Evolutionary conservation across 345 rosid genomes (phyloP).

Genomic region (Pugionium dolabratum): DNA sequence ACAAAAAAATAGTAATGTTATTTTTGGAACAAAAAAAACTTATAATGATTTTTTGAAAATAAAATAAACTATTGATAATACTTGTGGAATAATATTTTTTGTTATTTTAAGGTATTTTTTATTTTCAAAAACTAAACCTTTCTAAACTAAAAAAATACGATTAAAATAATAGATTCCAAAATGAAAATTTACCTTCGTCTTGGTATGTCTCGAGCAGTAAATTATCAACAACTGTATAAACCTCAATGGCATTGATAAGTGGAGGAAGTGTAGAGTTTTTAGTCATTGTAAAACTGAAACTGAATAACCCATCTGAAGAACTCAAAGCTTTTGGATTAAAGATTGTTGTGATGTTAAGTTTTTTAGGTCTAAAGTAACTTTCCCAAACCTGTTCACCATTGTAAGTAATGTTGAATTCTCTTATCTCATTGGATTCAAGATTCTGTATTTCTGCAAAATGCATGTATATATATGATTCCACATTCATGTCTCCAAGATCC

Average conservation of each 20-base stretch:
- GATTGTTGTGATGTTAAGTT: constrained; percentile 36
- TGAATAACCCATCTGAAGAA: constrained; percentile 30
- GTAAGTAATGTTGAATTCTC: constrained; percentile 41
- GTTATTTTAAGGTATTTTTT: too few relatives aligned
- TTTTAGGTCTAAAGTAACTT: constrained; percentile 32
- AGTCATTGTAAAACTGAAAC: constrained; percentile 30
- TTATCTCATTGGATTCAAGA: constrained; percentile 29
- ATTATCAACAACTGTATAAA: constrained; percentile 36
- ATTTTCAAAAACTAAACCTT: neutral
- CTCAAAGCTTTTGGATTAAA: constrained; percentile 20
- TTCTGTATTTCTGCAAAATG: constrained; percentile 50
- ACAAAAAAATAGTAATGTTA: too few relatives aligned
- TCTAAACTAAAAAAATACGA: neutral
- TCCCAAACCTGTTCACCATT: constrained; percentile 29
- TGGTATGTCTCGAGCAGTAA: constrained; percentile 35
- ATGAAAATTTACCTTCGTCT: constrained; percentile 39
- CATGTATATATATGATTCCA: constrained; percentile 41
- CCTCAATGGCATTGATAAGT: constrained; percentile 46
- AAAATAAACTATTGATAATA: too few relatives aligned
- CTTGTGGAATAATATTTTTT: too few relatives aligned
- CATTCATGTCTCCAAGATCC: neutral
- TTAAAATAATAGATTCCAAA: neutral
- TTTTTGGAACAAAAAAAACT: too few relatives aligned
- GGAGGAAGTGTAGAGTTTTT: constrained; percentile 43
- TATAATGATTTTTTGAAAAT: too few relatives aligned